Evolutionary conservation across 2,329 filamentous ascomycete species (phyloP).

Genomic region (Tolypocladium cylindrosporum): DNA sequence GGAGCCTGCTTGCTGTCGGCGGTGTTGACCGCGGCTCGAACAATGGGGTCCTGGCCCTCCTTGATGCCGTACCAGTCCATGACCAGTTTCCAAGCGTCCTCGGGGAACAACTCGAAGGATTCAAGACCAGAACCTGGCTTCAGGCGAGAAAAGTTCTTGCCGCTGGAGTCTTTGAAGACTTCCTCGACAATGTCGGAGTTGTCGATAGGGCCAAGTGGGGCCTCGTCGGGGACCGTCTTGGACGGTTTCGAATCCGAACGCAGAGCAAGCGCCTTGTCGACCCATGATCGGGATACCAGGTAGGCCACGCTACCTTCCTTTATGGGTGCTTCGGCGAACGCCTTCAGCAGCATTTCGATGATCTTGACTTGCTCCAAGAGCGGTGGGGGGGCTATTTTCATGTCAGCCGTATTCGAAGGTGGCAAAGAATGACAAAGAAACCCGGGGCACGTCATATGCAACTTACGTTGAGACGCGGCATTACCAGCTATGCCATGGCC

Average conservation of each 20-base stretch:
- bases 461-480: constrained; percentile 18
- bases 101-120: constrained; percentile 68
- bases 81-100: constrained; percentile 73
- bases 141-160: constrained; percentile 59
- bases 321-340: constrained; percentile 41
- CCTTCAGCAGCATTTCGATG: constrained; percentile 52
- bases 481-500: constrained; percentile 5
- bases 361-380: constrained; percentile 57
- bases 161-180: constrained; percentile 38
- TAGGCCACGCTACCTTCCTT: constrained; percentile 67
- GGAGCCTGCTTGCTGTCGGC: constrained; percentile 25
- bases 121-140: constrained; percentile 58
- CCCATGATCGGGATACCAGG: constrained; percentile 71
- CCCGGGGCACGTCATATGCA: neutral
- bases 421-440: neutral
- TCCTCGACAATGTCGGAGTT: constrained; percentile 72
- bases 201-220: constrained; percentile 67
- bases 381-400: constrained; percentile 21
- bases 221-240: constrained; percentile 49
- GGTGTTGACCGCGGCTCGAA: constrained; percentile 70
- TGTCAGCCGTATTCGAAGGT: constrained; percentile 2
- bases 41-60: constrained; percentile 59
- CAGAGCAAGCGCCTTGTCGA: constrained; percentile 60
- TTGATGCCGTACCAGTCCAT: constrained; percentile 73
- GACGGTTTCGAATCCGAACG: constrained; percentile 46